A percentile compares a stretch with the other conserved stretches of the same genome.
Conservation (phyloP, 78 protist species). For the Chrysochromulina tobinii region DNA sequence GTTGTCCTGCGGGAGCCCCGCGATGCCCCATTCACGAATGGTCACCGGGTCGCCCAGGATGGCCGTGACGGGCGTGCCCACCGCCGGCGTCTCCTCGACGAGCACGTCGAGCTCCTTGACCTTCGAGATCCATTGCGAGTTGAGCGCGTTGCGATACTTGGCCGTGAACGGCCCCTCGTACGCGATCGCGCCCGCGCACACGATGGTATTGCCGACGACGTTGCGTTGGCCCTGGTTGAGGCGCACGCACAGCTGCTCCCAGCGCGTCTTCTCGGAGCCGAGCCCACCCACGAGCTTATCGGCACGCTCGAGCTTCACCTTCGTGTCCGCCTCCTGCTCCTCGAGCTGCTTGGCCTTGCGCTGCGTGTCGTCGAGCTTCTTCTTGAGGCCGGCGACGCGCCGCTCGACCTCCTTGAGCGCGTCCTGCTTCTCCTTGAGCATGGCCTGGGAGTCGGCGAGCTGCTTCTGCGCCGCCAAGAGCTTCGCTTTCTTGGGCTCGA, state of each 20-base stretch:
- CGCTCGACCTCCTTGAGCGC: conserved; percentile 34
- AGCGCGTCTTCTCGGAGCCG: background rate
- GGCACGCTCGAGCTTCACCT: conserved; percentile 72
- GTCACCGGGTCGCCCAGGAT: conserved; percentile 1
- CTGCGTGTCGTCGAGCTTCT: background rate
- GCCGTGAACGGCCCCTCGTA: conserved; percentile 87
- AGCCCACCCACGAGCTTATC: conserved; percentile 59
- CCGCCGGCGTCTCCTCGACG: conserved; percentile 59
- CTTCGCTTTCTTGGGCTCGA: conserved; percentile 59
- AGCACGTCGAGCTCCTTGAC: conserved; percentile 60
- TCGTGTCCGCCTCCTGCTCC: conserved; percentile 46
- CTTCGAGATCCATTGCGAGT: conserved; percentile 20
- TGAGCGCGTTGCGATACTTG: conserved; percentile 47
- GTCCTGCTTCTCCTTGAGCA: conserved; percentile 37
- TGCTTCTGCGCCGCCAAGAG: conserved; percentile 51
- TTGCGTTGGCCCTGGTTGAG: background rate
- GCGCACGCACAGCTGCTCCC: background rate
- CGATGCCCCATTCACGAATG: conserved; percentile 68
- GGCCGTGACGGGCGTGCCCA: conserved; percentile 33
- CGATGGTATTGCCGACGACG: conserved; percentile 75
- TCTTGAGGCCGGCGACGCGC: conserved; percentile 12
- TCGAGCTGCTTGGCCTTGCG: conserved; percentile 45
- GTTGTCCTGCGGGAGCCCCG: conserved; percentile 90
- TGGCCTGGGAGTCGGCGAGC: conserved; percentile 46
- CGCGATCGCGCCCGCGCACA: conserved; percentile 71